Evolutionary conservation across 129 eudicot species (phyloP).

Genomic region (Pseudognaphalium luteoalbum): DNA sequence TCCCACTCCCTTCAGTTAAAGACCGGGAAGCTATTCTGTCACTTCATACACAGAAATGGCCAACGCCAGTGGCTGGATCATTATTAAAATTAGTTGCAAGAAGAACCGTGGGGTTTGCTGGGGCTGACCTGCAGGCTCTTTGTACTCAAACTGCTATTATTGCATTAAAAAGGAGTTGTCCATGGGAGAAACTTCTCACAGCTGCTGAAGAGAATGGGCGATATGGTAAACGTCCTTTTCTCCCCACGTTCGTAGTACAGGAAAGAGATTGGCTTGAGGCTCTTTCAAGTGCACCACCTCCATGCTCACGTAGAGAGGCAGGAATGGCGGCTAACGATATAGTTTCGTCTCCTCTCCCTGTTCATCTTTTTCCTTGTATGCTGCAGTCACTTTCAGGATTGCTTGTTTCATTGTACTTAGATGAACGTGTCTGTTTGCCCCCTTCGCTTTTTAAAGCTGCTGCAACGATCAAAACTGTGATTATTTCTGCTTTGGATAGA

Average conservation of each 20-base stretch:
- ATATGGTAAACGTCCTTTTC: constrained; percentile 53
- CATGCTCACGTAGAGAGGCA: constrained; percentile 91
- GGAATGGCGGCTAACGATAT: constrained; percentile 88
- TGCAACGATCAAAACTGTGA: constrained; percentile 42
- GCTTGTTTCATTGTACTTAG: constrained; percentile 61
- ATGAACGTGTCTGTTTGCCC: constrained; percentile 79
- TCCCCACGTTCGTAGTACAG: constrained; percentile 69
- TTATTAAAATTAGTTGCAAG: constrained; percentile 67
- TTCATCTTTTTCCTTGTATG: constrained; percentile 70
- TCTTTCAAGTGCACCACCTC: constrained; percentile 81
- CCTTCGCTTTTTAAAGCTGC: constrained; percentile 56
- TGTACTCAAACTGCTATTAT: constrained; percentile 93
- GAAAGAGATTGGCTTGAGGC: constrained; percentile 97
- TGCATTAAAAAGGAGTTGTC: constrained; percentile 73
- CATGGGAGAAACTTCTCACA: constrained; percentile 64
- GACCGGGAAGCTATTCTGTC: constrained; percentile 93
- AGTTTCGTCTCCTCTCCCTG: constrained; percentile 59
- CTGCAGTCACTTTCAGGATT: constrained; percentile 62
- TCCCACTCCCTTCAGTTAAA: constrained; percentile 73
- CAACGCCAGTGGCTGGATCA: constrained; percentile 67
- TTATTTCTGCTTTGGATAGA: constrained; percentile 56
- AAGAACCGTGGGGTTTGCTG: constrained; percentile 89
- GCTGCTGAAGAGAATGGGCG: constrained; percentile 58
- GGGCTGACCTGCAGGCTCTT: constrained; percentile 98
- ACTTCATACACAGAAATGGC: constrained; percentile 92